These are phyloP conservation scores for Hortaea werneckii DNA, from an alignment of 2,329 filamentous ascomycete species.

Conservation along the genomic window DNA sequence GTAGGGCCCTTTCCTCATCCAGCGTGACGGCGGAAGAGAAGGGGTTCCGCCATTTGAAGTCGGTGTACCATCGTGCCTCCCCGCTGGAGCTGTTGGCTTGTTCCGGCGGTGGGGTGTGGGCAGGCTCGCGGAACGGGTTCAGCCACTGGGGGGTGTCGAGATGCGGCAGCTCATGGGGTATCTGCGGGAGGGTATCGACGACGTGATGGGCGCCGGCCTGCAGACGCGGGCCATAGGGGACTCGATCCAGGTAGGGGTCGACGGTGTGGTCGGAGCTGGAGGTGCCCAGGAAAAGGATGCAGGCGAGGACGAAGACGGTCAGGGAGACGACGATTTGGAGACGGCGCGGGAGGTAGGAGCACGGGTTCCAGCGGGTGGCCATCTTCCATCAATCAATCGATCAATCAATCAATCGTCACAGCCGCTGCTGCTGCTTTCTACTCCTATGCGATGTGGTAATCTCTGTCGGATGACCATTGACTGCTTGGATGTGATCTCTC, in stretches of 20 bases:
- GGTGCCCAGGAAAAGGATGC: conserved; percentile 25
- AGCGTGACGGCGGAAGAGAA: conserved; percentile 73
- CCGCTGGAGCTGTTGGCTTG: conserved; percentile 71
- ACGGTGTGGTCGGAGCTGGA: conserved; percentile 16
- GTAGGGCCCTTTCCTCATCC: conserved; percentile 71
- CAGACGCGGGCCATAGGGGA: conserved; percentile 28
- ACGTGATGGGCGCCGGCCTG: conserved; percentile 31
- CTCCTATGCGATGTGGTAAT: too few species aligned
- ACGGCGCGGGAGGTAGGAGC: conserved; percentile 34
- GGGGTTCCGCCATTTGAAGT: conserved; percentile 83
- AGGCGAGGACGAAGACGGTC: conserved; percentile 28
- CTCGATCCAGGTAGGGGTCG: conserved; percentile 18
- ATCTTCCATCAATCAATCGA: conserved; percentile 3
- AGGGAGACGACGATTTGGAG: conserved; percentile 36
- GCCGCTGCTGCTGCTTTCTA: too few species aligned
- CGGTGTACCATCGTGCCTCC: conserved; percentile 73
- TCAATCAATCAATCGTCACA: too few species aligned
- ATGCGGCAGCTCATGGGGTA: conserved; percentile 22
- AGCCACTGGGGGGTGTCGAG: conserved; percentile 22
- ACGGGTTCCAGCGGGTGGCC: conserved; percentile 21
- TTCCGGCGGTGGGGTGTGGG: conserved; percentile 61
- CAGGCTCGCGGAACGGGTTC: conserved; percentile 59
- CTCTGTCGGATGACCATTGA: background rate
- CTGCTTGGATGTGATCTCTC: background rate
- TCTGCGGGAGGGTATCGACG: conserved; percentile 23